A percentile compares a stretch with the other conserved stretches of the same genome.
Evolutionary conservation across 495 filamentous ascomycete species (phyloP).

Genomic region (Delitschia confertaspora): DNA sequence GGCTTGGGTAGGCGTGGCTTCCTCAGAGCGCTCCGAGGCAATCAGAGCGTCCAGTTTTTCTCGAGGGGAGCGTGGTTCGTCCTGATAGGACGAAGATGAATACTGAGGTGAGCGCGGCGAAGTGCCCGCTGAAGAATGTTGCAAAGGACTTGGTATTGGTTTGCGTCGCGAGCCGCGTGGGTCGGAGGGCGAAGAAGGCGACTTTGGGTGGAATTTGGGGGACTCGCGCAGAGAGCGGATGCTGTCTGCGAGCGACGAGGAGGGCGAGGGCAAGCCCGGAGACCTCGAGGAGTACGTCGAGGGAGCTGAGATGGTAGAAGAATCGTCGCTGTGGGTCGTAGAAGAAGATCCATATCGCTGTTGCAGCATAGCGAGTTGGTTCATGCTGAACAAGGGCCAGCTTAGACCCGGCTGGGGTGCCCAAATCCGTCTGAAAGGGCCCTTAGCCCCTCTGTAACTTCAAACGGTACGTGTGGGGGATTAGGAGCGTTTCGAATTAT

Average conservation of each 20-base stretch:
- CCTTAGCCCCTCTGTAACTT: no score
- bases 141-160: constrained; percentile 17
- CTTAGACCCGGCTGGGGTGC: constrained; percentile 20
- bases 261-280: neutral
- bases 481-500: no score
- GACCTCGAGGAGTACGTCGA: neutral
- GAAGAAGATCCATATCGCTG: constrained; percentile 7
- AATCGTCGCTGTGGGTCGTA: constrained; percentile 1
- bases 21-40: constrained; percentile 21
- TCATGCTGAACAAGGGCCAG: no score
- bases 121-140: constrained; percentile 2
- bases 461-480: no score
- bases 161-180: constrained; percentile 10
- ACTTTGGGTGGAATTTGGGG: constrained; percentile 3
- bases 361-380: constrained; percentile 12
- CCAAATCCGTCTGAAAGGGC: neutral
- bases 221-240: constrained; percentile 24
- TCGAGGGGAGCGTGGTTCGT: constrained; percentile 29
- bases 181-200: constrained; percentile 9
- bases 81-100: constrained; percentile 11
- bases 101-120: constrained; percentile 13
- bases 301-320: neutral
- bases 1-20: constrained; percentile 12
- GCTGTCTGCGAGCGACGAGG: constrained; percentile 19
- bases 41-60: constrained; percentile 31